phyloP scores from a whole-genome alignment of 257 asterid species.

The Solanum verrucosum region DNA sequence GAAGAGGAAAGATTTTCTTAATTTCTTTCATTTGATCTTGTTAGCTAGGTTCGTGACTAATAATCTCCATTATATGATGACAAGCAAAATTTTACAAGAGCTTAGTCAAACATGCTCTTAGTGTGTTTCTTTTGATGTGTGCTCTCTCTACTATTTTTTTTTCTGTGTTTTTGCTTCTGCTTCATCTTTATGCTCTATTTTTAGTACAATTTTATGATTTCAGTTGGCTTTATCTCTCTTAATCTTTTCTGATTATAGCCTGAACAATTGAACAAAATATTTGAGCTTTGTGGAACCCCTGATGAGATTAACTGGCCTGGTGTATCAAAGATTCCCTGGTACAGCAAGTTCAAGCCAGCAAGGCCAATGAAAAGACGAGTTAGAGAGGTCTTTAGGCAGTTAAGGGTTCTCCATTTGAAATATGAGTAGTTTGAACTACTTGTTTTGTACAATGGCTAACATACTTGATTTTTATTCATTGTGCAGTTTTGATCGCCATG shows the following conservation, averaged over 20 bases:
- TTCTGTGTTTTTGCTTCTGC: neutral
- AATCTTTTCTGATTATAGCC: conserved; percentile 36
- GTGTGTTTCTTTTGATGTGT: neutral
- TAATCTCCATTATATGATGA: neutral
- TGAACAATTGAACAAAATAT: conserved; percentile 87
- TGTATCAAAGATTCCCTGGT: conserved; percentile 93
- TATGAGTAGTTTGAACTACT: neutral
- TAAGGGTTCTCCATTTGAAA: conserved; percentile 26
- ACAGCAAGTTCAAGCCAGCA: conserved; percentile 84
- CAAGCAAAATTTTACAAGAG: neutral
- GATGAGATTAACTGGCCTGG: conserved; percentile 98
- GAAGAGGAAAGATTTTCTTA: neutral
- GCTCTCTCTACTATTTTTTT: neutral
- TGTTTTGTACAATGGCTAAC: neutral
- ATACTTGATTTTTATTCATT: neutral
- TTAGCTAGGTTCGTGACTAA: neutral
- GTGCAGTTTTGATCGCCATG: conserved; percentile 82
- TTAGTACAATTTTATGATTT: neutral
- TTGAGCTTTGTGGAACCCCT: conserved; percentile 95
- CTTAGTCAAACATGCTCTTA: neutral
- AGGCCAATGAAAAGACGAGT: conserved; percentile 76
- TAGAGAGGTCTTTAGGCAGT: conserved; percentile 84
- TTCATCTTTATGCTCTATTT: neutral
- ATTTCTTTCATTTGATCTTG: neutral
- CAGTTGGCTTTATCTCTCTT: neutral